Base-by-base conservation (phyloP, 805 yeast genomes). In the Kodamaea restingae region DNA sequence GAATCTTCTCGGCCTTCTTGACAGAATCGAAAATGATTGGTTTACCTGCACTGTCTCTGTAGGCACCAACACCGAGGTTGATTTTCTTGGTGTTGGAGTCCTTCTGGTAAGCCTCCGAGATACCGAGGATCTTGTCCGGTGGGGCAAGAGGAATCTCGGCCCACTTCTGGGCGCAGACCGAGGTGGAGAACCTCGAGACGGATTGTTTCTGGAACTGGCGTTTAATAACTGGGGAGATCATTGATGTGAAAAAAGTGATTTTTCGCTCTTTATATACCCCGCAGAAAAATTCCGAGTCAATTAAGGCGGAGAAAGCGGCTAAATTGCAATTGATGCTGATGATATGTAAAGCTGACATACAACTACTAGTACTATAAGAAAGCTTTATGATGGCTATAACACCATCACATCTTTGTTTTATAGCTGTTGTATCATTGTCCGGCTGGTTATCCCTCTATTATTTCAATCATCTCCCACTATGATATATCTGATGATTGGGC, bases 1-100 rank as follows among this genome's bases (percentile, higher is more conserved):
- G 61, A 15, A 66, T 59, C 37, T 63, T 52, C 58, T 81, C 91
- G 31, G 90, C 91, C 52, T 70, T 66, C 52, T 71, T 70, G 44
- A 87, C 87, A 21, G 85, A 70, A 12, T 95, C 90, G 50, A 90
- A 73, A 41, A 91, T 83, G 77, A 86, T 88, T 34, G 98, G 97
- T 60, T 81, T 78, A 34, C 98, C 98, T 7, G 63, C 51, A 58
- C 83, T 80, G 61, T 88, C 95, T 60, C 98, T 77, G 70, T 91
- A 91, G n/a, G 98, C 91, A 38, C 98, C 95, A 15, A 84, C 88
- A 44, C 93, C 91, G 50, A 84, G 68, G 58, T 78, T 77, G 46
- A 77, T 73, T 56, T 78, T 83, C 12, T 63, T 52, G 8, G 78
- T 63, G 60, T 78, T 77, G 15, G 68, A 28, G 61, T 90, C 97